Evolutionary conservation across 805 yeast species (phyloP).

Genomic region (Huiozyma sinensis): DNA sequence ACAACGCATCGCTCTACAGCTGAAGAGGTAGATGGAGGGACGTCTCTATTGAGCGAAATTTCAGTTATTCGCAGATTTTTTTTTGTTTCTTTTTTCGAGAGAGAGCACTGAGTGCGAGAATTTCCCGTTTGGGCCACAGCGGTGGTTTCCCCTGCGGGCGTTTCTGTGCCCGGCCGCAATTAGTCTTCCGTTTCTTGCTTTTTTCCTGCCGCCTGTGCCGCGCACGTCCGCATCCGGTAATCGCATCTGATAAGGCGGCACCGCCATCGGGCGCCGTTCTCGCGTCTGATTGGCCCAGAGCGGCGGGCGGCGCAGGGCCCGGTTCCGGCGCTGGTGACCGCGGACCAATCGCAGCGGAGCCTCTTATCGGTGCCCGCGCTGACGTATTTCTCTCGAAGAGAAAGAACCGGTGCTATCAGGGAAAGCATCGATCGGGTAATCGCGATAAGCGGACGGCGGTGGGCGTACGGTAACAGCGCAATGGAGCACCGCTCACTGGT

Average conservation of each 20-base stretch:
- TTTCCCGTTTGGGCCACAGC: neutral
- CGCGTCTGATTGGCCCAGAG: neutral
- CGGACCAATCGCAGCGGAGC: neutral
- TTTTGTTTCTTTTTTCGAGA: too few species aligned
- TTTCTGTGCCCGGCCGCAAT: neutral
- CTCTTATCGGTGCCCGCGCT: neutral
- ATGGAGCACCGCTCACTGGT: too few species aligned
- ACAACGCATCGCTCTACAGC: too few species aligned
- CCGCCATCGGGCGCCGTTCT: neutral
- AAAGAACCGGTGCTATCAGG: too few species aligned
- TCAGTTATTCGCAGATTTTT: neutral
- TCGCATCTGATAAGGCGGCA: neutral
- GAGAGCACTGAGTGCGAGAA: neutral
- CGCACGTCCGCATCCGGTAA: neutral
- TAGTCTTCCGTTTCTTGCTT: neutral
- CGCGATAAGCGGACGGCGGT: neutral
- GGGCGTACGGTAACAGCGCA: too few species aligned
- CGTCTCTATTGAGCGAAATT: too few species aligned
- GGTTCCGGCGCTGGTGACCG: neutral
- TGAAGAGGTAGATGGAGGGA: too few species aligned
- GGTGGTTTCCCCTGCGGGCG: neutral
- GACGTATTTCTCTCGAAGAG: neutral
- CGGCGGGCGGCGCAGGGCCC: neutral
- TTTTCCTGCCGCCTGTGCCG: neutral
- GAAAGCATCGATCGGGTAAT: neutral